phyloP scores from a whole-genome alignment of 768 basidiomycete species.

The Phlebiopsis flavidoalba region DNA sequence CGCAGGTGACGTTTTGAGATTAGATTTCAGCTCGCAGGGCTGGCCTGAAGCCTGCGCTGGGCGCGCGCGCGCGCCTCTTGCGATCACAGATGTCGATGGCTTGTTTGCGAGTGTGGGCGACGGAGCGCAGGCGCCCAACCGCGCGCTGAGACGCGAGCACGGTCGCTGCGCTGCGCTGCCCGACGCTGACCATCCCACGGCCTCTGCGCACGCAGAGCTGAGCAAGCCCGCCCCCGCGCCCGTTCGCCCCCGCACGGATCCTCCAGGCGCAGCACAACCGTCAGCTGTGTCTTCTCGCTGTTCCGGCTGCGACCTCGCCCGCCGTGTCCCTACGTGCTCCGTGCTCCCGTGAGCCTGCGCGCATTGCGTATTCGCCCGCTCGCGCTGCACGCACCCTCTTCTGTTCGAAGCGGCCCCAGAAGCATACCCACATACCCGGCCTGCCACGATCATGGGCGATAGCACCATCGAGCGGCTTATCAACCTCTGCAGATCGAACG shows the following conservation, averaged over 20 bases:
- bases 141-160: neutral
- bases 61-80: neutral
- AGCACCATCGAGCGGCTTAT: constrained; percentile 24
- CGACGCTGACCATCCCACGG: neutral
- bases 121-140: neutral
- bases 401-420: neutral
- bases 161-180: too few species aligned
- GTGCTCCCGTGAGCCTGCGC: neutral
- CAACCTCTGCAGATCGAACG: constrained; percentile 27
- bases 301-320: neutral
- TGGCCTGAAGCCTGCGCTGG: neutral
- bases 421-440: constrained; percentile 8
- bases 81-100: neutral
- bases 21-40: too few species aligned
- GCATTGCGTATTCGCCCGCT: neutral
- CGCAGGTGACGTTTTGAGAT: too few species aligned
- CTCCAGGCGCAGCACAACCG: neutral
- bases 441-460: constrained; percentile 21
- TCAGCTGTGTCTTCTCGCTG: neutral
- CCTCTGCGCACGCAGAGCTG: neutral
- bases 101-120: constrained; percentile 15
- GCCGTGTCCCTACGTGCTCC: neutral
- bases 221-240: neutral
- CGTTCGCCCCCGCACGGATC: neutral
- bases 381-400: neutral